Conservation (phyloP, 768 basidiomycete species). For the Suillus occidentalis region DNA sequence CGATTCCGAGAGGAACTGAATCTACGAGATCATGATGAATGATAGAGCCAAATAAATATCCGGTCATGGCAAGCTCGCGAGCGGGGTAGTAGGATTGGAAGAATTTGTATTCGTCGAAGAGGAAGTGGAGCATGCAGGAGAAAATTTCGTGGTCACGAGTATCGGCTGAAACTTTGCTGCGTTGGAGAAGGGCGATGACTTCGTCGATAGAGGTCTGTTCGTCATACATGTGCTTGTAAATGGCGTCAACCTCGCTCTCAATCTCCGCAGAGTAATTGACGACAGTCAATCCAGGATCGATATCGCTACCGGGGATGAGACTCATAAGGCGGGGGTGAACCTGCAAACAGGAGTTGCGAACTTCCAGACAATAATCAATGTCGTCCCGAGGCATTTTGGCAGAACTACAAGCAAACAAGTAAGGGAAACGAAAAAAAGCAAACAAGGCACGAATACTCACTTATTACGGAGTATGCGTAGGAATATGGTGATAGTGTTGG, state of each 20-base stretch:
- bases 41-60: constrained; percentile 92
- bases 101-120: constrained; percentile 99
- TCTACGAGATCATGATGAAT: constrained; percentile 94
- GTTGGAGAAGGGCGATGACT: constrained; percentile 85
- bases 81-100: constrained; percentile 95
- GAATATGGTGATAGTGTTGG: constrained; percentile 89
- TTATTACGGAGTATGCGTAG: constrained; percentile 84
- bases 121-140: constrained; percentile 99
- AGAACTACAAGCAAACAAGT: constrained; percentile 46
- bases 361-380: constrained; percentile 83
- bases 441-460: constrained; percentile 41
- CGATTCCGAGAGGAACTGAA: constrained; percentile 92
- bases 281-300: constrained; percentile 89
- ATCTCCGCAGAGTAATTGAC: constrained; percentile 87
- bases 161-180: constrained; percentile 79
- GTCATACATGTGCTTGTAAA: constrained; percentile 98
- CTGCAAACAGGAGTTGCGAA: constrained; percentile 90
- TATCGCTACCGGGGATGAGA: constrained; percentile 80
- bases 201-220: constrained; percentile 93
- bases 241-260: constrained; percentile 89
- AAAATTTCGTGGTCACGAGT: constrained; percentile 92
- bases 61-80: constrained; percentile 94
- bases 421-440: not conserved
- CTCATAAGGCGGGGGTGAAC: constrained; percentile 97
- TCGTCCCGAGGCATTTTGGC: constrained; percentile 75